Conservation (phyloP, 805 yeast genomes). For the Barnettozyma siamensis region DNA sequence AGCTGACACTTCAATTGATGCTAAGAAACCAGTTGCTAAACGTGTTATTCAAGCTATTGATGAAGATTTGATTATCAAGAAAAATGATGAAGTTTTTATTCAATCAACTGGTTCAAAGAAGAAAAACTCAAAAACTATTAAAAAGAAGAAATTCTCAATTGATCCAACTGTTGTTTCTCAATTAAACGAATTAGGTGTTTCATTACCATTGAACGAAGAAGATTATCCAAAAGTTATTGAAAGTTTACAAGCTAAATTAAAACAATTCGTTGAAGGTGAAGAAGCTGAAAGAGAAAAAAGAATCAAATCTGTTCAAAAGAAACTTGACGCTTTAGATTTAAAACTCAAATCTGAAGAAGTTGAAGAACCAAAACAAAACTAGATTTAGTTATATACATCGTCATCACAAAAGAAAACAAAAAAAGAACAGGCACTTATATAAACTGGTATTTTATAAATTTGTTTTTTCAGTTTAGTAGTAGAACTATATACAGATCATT, state of each 20-base stretch:
- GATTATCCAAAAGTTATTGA: constrained; percentile 62
- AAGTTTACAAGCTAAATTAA: constrained; percentile 66
- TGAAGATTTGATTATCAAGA: constrained; percentile 58
- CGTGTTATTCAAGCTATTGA: constrained; percentile 53
- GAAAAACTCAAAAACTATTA: constrained; percentile 46
- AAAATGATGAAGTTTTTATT: constrained; percentile 53
- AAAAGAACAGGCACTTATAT: not conserved
- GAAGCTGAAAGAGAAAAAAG: constrained; percentile 75
- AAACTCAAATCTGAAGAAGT: constrained; percentile 40
- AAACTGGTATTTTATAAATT: not conserved
- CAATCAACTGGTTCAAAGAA: constrained; percentile 42
- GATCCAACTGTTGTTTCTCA: constrained; percentile 77
- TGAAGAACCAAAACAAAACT: constrained; percentile 23
- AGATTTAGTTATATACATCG: constrained; percentile 3
- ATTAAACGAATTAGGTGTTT: constrained; percentile 67
- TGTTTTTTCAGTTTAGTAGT: too few species aligned
- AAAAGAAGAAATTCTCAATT: constrained; percentile 57
- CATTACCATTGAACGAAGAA: constrained; percentile 71
- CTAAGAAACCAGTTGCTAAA: constrained; percentile 13
- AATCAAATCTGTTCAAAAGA: constrained; percentile 70
- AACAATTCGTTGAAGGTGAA: constrained; percentile 63
- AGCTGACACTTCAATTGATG: constrained; percentile 23
- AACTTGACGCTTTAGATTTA: constrained; percentile 62
- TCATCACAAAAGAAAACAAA: constrained; percentile 1
- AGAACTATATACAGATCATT: not conserved